Evolutionary conservation across 202 grass and related monocot genomes (phyloP), one percentile per base, ranked within the genome.

Genomic region (Saccharum hybrid): DNA sequence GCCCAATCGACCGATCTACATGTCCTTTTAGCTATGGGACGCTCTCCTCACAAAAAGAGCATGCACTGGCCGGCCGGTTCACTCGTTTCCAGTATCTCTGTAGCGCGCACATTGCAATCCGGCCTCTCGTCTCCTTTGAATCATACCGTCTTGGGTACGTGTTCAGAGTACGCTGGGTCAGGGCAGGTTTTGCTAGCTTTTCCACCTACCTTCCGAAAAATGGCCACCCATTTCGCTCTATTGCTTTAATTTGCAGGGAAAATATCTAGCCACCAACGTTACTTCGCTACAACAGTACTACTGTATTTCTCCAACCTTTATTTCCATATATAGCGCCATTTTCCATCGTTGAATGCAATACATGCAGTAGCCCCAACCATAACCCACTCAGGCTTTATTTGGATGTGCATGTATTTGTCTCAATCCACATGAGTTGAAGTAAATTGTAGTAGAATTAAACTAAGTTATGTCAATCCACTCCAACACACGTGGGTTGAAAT

Each of bases 51-150:
- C 59, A 42, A 67, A 48, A 78, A 78, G 88, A 49, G n/a, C 74
- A 83, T 21, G 19, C 19, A 9, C 7, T 16, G 18, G n/a, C 54
- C 22, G 21, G 59, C 65, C 34, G 21, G 18, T 43, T 71, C 67
- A 70, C 75, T 83, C 74, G 52, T 86, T 52, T 69, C 65, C 80
- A 64, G 69, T 56, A 49, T 54, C 10, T 86, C 69, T 90, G 88
- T 54, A 68, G 41, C 51, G 61, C 74, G 74, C 88, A 76, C 80
- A 73, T 86, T 54, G 56, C 74, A 48, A 37, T 34, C 14, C 59
- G 73, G 80, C 86, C 80, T 75, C 36, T 63, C 31, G 49, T 42
- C 42, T 63, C 43, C 46, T 23, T 63, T 26, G 63, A 83, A 86
- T 80, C 84, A 83, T 90, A 36, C 75, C 63, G 33, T 82, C 51